Evolutionary conservation across 179 eudicot genomes (phyloP).

Genomic region (Beta macrorhiza): DNA sequence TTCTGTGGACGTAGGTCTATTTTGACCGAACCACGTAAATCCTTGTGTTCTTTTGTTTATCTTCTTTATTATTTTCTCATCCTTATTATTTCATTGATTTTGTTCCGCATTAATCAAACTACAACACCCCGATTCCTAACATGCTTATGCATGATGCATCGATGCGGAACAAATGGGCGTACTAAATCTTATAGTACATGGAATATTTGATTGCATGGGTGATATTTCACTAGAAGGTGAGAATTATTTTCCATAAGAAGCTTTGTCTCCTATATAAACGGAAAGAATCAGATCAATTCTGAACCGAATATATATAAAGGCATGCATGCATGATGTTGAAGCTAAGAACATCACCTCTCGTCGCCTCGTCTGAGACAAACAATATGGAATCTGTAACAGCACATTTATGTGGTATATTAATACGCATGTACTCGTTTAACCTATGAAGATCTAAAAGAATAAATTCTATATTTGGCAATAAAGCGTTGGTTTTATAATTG

Average conservation of each 20-base stretch:
- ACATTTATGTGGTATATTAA: neutral
- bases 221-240: neutral
- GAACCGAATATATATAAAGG: neutral
- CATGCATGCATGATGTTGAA: neutral
- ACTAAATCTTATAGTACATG: conserved; percentile 2
- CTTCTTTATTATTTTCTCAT: too few species aligned
- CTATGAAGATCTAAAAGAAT: neutral
- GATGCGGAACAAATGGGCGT: neutral
- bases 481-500: neutral
- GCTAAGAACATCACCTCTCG: neutral
- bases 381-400: conserved; percentile 4
- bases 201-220: neutral
- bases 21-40: too few species aligned
- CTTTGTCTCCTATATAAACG: neutral
- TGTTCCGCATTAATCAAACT: too few species aligned
- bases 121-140: too few species aligned
- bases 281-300: conserved; percentile 3
- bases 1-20: too few species aligned
- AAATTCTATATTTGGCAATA: neutral
- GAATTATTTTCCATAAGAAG: neutral
- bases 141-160: neutral
- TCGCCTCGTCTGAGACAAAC: neutral
- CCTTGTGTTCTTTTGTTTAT: too few species aligned
- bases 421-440: neutral
- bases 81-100: too few species aligned